Conservation (phyloP, 2,329 filamentous ascomycete genomes). For the Colletotrichum somersetense region DNA sequence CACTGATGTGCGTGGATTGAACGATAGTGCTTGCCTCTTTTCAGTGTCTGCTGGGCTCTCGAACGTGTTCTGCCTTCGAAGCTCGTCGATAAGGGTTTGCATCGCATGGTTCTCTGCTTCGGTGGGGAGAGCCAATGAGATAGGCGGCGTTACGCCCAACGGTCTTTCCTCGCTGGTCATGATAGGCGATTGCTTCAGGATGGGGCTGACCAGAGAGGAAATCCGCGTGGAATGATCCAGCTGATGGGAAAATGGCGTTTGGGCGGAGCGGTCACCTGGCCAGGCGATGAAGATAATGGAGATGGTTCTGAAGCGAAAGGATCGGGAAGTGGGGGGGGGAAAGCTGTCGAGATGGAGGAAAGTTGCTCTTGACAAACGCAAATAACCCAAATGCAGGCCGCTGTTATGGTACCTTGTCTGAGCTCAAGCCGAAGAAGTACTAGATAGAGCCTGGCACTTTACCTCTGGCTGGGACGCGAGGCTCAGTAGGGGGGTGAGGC, state of each 20-base stretch:
- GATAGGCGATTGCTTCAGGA: constrained; percentile 26
- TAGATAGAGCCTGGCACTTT: neutral
- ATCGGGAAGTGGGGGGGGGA: neutral
- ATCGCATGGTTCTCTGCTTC: constrained; percentile 82
- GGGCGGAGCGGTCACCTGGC: constrained; percentile 15
- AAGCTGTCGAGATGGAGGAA: neutral
- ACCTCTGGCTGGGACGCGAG: constrained; percentile 12
- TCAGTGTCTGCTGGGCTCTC: constrained; percentile 86
- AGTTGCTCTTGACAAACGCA: constrained; percentile 8
- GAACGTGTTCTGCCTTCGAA: constrained; percentile 92
- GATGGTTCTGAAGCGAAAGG: neutral
- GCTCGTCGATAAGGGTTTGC: constrained; percentile 82
- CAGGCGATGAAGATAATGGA: constrained; percentile 10
- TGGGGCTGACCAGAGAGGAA: neutral
- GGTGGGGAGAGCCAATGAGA: constrained; percentile 83
- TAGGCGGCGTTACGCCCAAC: constrained; percentile 83
- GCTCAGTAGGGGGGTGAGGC: neutral
- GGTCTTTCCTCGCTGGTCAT: constrained; percentile 57
- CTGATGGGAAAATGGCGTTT: neutral
- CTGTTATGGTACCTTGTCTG: neutral
- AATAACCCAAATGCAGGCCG: constrained; percentile 3
- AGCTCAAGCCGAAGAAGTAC: constrained; percentile 1
- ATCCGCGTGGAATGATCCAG: constrained; percentile 9
- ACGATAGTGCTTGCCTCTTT: constrained; percentile 71
- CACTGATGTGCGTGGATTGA: neutral